Base-by-base conservation (phyloP, 495 filamentous ascomycete species). In the Neurospora sp. region DNA sequence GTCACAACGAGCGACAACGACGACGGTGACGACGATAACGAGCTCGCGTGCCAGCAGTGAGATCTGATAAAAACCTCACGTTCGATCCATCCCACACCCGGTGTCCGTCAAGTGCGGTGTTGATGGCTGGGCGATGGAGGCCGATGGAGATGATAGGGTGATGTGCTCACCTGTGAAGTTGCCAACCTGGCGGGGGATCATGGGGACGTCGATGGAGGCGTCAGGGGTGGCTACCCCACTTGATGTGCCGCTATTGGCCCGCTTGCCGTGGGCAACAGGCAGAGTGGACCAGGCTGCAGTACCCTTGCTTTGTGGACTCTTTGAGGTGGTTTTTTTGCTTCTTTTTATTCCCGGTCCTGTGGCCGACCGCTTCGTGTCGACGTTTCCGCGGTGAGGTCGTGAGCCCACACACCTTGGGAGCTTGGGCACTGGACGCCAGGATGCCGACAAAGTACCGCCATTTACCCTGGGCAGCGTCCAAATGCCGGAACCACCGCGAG, bases 241-340 rank as follows among this genome's bases (percentile, higher is more conserved):
- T 59, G 6, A 69, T 71, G 70, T 77, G 74, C 75, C 75, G 71
- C 45, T 70, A 77, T 78, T 77, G 77, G 77, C 31, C 3, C 3
- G 14, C 53, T 39, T 73, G 70, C 65, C 45, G 53, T 69, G 40
- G 69, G 41, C 69, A 59, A 45, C 70, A 70, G 42, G 77, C 45
- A 72, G 27, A 42, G 35, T 35, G 70, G 74, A 41, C 45, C 42
- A 69, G 42, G 71, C 44, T 72, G 61, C 47, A 65, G 68, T 65
- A 75, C 73, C 73, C 73, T 73, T 71, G 70, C 35, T 31, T 47
- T 31, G 69, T 71, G 40, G 18, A 39, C 20, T 14, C 70, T 22
- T 22, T 71, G 38, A n/a, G 41, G 41, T 27, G 18, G 68, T 31
- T 31, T 53, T 68, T 70, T 74, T 39, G 65, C 59, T 74, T 70